Percentiles rank a stretch among this genome's conserved stretches.
These are phyloP conservation scores for Euphrasia arctica DNA, from an alignment of 305 asterid species.

Conservation along the genomic window DNA sequence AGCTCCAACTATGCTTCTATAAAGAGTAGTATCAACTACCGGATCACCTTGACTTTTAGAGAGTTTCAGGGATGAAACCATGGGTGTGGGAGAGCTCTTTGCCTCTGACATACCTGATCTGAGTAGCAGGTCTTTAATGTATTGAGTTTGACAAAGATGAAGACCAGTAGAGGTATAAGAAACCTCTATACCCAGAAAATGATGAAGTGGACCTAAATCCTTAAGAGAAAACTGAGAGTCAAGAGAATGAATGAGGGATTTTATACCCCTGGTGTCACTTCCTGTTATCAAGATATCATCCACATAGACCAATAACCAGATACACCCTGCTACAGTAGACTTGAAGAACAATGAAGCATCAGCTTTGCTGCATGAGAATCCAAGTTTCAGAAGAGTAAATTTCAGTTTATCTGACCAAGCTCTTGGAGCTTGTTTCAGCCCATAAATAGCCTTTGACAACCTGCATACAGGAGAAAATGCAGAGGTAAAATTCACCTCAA, in stretches of 20 bases:
- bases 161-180: neutral
- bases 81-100: neutral
- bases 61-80: neutral
- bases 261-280: neutral
- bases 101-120: neutral
- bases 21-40: neutral
- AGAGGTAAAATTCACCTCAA: neutral
- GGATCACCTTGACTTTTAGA: neutral
- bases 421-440: neutral
- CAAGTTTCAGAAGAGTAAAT: neutral
- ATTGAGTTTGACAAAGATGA: neutral
- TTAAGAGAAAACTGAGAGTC: neutral
- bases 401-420: neutral
- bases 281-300: neutral
- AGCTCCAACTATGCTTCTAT: neutral
- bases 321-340: neutral
- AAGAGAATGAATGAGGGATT: neutral
- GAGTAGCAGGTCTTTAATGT: neutral
- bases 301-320: neutral
- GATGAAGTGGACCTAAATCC: neutral
- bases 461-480: neutral
- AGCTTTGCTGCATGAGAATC: neutral
- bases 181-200: neutral
- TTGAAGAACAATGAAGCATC: neutral
- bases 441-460: neutral